Evolutionary conservation across 2,329 filamentous ascomycete species (phyloP), one percentile per base, ranked within the genome.

Genomic region (Tolypocladium capitatum): DNA sequence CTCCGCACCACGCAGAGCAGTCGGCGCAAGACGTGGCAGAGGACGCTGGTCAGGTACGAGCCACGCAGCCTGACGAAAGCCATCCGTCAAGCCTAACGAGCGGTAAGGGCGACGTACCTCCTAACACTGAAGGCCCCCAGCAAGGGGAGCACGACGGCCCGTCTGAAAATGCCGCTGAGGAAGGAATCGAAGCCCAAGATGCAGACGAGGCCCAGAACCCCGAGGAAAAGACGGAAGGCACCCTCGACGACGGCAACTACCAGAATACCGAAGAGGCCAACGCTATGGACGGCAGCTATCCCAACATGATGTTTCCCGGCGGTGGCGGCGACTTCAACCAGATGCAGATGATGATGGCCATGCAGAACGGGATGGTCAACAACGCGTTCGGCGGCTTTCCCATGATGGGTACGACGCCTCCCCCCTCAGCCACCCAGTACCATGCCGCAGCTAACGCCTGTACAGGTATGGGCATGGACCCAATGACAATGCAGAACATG

Each of bases 391-490:
- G 72, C 49, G 70, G 69, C 51, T 83, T 83, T 60, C 74, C 84
- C 46, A 88, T 91, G 80, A 95, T 96, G 86, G 86, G 90, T 96
- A 47, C 34, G 43, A 33, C 2, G 24, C 31, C 13, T 41, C 41
- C 11, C 27, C 8, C 24, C 21, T 11, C 34, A 21, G n/a, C 14
- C 5, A 14, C 20, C n/a, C 14, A 44, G 24, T 30, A 27, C 31
- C 32, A 33, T 28, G 18, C 50, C 27, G 38, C 48, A 32, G 51
- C 64, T 72, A 57, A 68, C 51, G 85, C 80, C 61, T 90, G 92
- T 84, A 72, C 83, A 56, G 80, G 80, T 60, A 88, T 91, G 84
- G 77, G 77, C 66, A 92, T 94, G 86, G 85, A 90, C 74, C 80
- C 81, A 51, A 81, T 83, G 74, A 69, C 73, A 65, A 83, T 84